Evolutionary conservation across 2,329 filamentous ascomycete species (phyloP).

Genomic region (Orbilia javanica): DNA sequence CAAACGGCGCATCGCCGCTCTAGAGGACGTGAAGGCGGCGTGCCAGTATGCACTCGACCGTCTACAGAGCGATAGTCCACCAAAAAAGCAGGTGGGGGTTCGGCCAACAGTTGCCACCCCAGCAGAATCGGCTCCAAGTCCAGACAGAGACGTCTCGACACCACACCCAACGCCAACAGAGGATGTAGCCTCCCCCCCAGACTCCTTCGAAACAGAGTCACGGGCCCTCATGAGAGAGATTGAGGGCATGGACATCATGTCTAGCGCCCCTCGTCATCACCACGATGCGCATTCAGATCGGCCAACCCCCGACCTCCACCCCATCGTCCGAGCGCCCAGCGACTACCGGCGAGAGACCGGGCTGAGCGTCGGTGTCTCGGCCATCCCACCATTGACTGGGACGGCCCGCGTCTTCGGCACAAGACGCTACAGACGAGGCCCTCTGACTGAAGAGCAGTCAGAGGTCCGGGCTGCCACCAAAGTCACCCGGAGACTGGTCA

Average conservation of each 20-base stretch:
- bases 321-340: slow-evolving; percentile 21
- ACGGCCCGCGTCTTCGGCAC: slow-evolving; percentile 36
- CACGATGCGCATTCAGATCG: slow-evolving; percentile 30
- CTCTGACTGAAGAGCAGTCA: slow-evolving; percentile 8
- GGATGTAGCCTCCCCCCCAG: slow-evolving; percentile 12
- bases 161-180: not conserved
- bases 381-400: slow-evolving; percentile 24
- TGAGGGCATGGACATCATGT: slow-evolving; percentile 44
- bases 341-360: slow-evolving; percentile 18
- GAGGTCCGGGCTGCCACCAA: slow-evolving; percentile 24
- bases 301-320: slow-evolving; percentile 14
- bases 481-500: slow-evolving; percentile 29
- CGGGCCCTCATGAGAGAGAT: slow-evolving; percentile 37
- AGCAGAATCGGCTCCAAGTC: not conserved
- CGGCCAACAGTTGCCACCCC: not conserved
- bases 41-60: slow-evolving; percentile 23
- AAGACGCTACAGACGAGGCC: slow-evolving; percentile 20
- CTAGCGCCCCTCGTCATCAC: slow-evolving; percentile 10
- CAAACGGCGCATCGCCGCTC: slow-evolving; percentile 36
- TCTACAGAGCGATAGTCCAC: slow-evolving; percentile 3
- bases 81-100: not conserved
- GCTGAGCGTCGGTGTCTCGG: slow-evolving; percentile 25
- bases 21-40: slow-evolving; percentile 8
- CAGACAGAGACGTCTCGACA: not conserved
- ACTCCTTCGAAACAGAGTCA: slow-evolving; percentile 20